These are phyloP conservation scores for Apodospora peruviana DNA, from an alignment of 495 filamentous ascomycete species.

Conservation along the genomic window DNA sequence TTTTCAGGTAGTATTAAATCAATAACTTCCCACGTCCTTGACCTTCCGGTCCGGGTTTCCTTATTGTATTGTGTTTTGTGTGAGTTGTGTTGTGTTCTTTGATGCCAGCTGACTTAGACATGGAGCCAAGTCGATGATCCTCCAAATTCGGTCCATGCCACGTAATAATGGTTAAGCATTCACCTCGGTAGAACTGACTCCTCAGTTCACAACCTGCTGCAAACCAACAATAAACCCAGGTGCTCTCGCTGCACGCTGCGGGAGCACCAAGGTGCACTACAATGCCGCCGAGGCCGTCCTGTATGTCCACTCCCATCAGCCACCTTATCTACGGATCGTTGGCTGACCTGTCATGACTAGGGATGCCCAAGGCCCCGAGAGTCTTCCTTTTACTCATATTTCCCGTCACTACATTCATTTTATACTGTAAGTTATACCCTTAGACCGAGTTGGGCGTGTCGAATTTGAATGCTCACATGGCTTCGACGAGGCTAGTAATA, in stretches of 20 bases:
- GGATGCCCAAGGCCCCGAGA: slow-evolving; percentile 21
- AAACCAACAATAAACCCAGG: neutral
- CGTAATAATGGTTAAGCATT: neutral
- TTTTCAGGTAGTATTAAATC: neutral
- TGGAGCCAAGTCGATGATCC: neutral
- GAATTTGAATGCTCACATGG: neutral
- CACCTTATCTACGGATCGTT: neutral
- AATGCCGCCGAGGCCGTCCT: slow-evolving; percentile 7
- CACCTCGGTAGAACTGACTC: neutral
- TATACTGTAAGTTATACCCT: slow-evolving; percentile 14
- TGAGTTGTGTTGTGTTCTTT: neutral
- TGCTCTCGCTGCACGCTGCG: slow-evolving; percentile 2
- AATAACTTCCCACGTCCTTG: neutral
- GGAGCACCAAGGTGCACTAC: neutral
- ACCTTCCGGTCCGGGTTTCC: neutral
- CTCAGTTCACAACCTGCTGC: slow-evolving; percentile 1
- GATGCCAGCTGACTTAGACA: neutral
- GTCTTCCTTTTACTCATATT: slow-evolving; percentile 17
- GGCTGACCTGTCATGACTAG: slow-evolving; percentile 1
- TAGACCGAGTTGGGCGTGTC: neutral
- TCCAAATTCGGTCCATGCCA: neutral
- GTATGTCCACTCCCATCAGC: slow-evolving; percentile 1
- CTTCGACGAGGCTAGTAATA: slow-evolving; percentile 12
- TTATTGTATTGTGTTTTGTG: neutral
- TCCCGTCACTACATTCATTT: slow-evolving; percentile 16